These are phyloP conservation scores for Striga hermonthica DNA, from an alignment of 305 asterid genomes.

Conservation along the genomic window DNA sequence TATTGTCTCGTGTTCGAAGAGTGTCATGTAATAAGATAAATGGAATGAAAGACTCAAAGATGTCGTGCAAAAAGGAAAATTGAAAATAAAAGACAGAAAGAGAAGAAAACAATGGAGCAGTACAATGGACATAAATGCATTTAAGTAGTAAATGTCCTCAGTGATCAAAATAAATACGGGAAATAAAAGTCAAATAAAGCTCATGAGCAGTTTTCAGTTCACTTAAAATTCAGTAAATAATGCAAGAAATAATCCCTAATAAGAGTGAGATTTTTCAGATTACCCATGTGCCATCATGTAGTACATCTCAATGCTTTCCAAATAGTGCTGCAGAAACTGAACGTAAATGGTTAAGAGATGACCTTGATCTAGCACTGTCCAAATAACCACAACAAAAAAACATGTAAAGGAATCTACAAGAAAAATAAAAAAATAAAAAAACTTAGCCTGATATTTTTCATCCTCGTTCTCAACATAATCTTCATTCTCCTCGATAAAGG, in stretches of 20 bases:
- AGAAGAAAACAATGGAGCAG: constrained; percentile 21
- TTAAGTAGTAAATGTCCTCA: not conserved
- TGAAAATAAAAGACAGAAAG: constrained; percentile 18
- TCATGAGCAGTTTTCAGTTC: constrained; percentile 22
- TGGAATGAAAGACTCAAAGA: no score
- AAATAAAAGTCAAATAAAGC: constrained; percentile 14
- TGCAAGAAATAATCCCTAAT: constrained; percentile 2
- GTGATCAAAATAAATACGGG: constrained; percentile 14
- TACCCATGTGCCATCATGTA: constrained; percentile 99
- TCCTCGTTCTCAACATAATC: constrained; percentile 63
- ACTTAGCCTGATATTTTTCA: constrained; percentile 97
- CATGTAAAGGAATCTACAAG: constrained; percentile 21
- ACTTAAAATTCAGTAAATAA: constrained; percentile 8
- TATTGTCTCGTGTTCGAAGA: constrained; percentile 22
- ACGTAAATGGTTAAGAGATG: constrained; percentile 28
- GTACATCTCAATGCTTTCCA: constrained; percentile 99
- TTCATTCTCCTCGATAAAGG: constrained; percentile 60
- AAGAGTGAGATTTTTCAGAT: constrained; percentile 17
- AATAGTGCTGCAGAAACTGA: constrained; percentile 75
- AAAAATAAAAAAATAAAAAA: constrained; percentile 32
- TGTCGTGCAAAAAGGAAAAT: no score
- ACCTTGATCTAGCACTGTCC: constrained; percentile 5
- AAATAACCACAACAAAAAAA: constrained; percentile 26
- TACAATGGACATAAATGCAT: constrained; percentile 28
- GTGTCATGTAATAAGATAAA: constrained; percentile 3